Conservation (phyloP, 78 protist species). For the Protostelium mycophagum region DNA sequence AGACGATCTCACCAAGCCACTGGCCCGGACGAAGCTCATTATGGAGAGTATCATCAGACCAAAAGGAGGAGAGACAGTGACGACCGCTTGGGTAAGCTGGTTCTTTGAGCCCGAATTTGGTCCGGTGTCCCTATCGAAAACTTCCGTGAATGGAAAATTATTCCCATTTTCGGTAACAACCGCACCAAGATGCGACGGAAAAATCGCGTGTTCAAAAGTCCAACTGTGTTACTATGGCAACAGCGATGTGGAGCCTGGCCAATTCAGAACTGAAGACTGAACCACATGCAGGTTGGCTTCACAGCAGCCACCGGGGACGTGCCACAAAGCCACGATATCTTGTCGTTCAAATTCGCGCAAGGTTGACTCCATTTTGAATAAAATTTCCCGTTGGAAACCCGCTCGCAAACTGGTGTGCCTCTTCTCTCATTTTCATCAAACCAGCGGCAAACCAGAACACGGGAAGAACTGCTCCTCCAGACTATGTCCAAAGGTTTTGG, state of each 20-base stretch:
- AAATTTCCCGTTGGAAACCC: background rate
- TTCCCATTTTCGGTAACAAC: no score
- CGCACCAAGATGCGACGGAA: no score
- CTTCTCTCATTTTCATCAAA: no score
- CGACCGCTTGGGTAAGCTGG: background rate
- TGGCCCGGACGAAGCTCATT: background rate
- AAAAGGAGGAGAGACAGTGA: background rate
- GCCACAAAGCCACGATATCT: background rate
- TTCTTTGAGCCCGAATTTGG: no score
- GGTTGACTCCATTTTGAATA: no score
- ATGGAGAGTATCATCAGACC: background rate
- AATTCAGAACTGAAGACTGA: no score
- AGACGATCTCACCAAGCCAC: background rate
- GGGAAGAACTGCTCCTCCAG: background rate
- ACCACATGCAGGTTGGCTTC: background rate
- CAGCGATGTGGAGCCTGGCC: no score
- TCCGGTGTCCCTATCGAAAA: no score
- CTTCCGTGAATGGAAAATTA: no score
- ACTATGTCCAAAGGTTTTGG: background rate
- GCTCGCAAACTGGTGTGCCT: background rate
- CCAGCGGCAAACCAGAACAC: background rate
- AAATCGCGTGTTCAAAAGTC: background rate
- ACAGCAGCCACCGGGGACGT: background rate
- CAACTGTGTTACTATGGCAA: background rate
- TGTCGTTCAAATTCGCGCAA: background rate